Base-by-base conservation (phyloP, 139 green algal genomes). In the Chara braunii region DNA sequence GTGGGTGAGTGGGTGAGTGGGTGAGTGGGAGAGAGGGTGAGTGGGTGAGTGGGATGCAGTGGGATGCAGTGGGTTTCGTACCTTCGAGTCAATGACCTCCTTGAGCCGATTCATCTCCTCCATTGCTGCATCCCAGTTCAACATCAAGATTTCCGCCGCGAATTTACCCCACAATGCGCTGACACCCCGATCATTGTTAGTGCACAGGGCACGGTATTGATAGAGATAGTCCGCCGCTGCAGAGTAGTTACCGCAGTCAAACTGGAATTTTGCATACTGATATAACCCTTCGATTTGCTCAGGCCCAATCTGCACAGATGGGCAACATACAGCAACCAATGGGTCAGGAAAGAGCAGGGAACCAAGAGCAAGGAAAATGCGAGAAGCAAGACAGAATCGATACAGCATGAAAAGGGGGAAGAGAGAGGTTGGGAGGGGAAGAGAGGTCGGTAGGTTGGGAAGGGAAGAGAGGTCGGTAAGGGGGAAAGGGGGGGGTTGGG, bases 191-290 rank as follows among this genome's bases (percentile, higher is more conserved):
- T 95, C 85, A 29, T 74, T 72, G 80, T 88, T 85, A 30, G 84
- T 93, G 72, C 79, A 90, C 31, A 98, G 85, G 28, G 80, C 87
- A 60, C 87, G 84, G 83, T 96, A 98, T 57, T 89, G 84, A 70
- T 94, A 88, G 37, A 95, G 80, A 48, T 95, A 92, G 72, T 97
- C 93, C 28, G 85, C 80, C 32, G 85, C 65, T 26, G 51, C 82
- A 32, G 67, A 76, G 81, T 99, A 99, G 87, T 96, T 96, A 42
- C 94, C 94, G 75, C 93, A 98, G 74, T 99, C 92, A 63, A 94
- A 99, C 78, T 97, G 90, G 80, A 95, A 97, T 83, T 95, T 95
- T 35, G 94, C 94, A 60, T 89, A 97, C 50, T 92, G 72, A 78
- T 92, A 98, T 36, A 99, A 84, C n/a, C 88, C 88, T 60, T 98